phyloP scores from a whole-genome alignment of 1,284 basidiomycete genomes.

The Malassezia sympodialis region DNA sequence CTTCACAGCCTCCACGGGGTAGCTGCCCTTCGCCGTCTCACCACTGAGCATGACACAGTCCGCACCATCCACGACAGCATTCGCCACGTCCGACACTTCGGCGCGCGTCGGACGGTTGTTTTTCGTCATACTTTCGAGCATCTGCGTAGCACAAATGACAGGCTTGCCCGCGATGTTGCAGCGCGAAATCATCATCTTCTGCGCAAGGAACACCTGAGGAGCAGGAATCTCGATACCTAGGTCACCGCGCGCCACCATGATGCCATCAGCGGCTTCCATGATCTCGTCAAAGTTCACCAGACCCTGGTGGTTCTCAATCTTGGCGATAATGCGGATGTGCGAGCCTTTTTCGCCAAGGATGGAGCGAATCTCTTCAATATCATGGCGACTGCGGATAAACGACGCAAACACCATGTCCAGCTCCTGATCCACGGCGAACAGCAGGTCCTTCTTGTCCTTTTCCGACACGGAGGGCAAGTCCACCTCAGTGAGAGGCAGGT shows the following conservation, averaged over 20 bases:
- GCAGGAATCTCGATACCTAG: conserved; percentile 56
- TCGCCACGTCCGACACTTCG: conserved; percentile 47
- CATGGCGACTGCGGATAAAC: conserved; percentile 43
- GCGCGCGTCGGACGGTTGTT: conserved; percentile 48
- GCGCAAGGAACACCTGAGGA: conserved; percentile 47
- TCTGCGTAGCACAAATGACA: conserved; percentile 96
- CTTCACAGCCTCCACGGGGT: conserved; percentile 50
- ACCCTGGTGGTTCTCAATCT: conserved; percentile 49
- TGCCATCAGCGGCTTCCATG: conserved; percentile 46
- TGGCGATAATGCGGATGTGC: conserved; percentile 48
- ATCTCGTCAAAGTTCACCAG: conserved; percentile 49
- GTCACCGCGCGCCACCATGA: conserved; percentile 48
- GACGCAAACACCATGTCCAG: conserved; percentile 71
- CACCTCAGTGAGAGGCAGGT: conserved; percentile 94
- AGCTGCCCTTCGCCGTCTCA: conserved; percentile 47
- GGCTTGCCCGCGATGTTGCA: conserved; percentile 57
- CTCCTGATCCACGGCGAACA: conserved; percentile 90
- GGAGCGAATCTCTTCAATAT: conserved; percentile 43
- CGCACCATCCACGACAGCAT: conserved; percentile 47
- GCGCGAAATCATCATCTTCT: conserved; percentile 49
- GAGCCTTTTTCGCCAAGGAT: conserved; percentile 46
- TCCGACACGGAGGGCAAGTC: conserved; percentile 95
- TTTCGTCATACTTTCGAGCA: conserved; percentile 71
- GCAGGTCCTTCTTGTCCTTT: conserved; percentile 77
- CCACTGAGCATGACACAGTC: conserved; percentile 49